Evolutionary conservation across 768 basidiomycete genomes (phyloP).

Genomic region (Calocybe gangraenosa): DNA sequence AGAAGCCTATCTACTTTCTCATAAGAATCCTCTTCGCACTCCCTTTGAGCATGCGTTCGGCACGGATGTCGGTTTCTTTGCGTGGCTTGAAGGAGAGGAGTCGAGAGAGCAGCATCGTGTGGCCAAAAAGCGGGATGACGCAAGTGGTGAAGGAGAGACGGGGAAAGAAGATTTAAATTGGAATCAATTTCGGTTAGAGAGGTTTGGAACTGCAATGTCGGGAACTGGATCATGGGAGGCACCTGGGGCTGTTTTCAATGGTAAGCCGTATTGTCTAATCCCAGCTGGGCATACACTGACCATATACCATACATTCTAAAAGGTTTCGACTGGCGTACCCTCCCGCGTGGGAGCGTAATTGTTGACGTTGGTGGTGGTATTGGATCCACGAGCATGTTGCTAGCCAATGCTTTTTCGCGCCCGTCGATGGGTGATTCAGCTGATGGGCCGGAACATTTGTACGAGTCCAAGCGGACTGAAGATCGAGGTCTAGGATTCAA

Average conservation of each 20-base stretch:
- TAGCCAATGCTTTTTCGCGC: constrained; percentile 30
- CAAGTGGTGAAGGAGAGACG: not conserved
- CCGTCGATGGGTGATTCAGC: constrained; percentile 2
- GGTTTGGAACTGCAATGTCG: constrained; percentile 76
- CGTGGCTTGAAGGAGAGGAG: constrained; percentile 60
- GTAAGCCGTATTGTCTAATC: constrained; percentile 26
- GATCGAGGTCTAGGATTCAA: constrained; percentile 24
- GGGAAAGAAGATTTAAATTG: constrained; percentile 20
- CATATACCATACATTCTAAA: constrained; percentile 2
- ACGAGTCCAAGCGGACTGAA: constrained; percentile 2
- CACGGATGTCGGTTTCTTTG: constrained; percentile 51
- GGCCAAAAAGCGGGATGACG: not conserved
- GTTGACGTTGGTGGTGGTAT: constrained; percentile 74
- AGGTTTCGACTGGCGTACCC: constrained; percentile 59
- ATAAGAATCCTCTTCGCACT: constrained; percentile 45
- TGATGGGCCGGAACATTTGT: constrained; percentile 11
- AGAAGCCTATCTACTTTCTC: constrained; percentile 51
- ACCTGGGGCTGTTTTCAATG: constrained; percentile 53
- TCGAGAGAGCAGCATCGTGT: not conserved
- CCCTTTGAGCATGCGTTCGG: constrained; percentile 74
- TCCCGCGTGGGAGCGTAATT: constrained; percentile 46
- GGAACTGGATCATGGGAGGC: constrained; percentile 71
- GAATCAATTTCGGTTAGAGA: constrained; percentile 52
- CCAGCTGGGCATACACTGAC: not conserved
- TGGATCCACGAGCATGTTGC: constrained; percentile 41